These are phyloP conservation scores for Serendipita sp. DNA, from an alignment of 768 basidiomycete species.

Conservation along the genomic window DNA sequence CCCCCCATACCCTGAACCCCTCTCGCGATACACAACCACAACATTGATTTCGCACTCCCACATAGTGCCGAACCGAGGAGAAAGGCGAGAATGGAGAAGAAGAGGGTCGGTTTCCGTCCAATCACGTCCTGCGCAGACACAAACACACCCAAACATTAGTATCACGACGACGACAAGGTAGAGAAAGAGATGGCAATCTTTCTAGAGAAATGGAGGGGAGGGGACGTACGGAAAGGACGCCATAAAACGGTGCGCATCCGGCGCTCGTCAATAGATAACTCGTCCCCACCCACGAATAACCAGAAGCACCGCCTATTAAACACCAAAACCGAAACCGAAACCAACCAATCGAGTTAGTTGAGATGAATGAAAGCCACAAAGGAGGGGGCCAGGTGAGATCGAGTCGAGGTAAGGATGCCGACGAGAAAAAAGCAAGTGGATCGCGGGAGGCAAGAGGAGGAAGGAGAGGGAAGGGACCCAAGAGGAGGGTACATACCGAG, in stretches of 20 bases:
- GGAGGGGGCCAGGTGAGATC: neutral
- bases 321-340: neutral
- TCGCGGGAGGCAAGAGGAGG: too few relatives aligned
- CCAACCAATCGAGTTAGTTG: too few relatives aligned
- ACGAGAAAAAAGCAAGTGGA: neutral
- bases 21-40: conserved; percentile 58
- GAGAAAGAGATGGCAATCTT: neutral
- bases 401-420: neutral
- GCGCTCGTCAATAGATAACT: conserved; percentile 27
- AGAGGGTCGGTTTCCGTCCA: conserved; percentile 11
- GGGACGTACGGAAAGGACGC: conserved; percentile 44
- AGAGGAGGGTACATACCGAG: too few relatives aligned
- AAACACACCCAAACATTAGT: neutral
- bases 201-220: neutral
- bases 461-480: too few relatives aligned
- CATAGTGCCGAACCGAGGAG: conserved; percentile 46
- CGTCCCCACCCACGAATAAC: conserved; percentile 12
- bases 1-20: conserved; percentile 77
- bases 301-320: conserved; percentile 4
- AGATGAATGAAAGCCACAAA: neutral
- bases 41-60: conserved; percentile 64
- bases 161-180: neutral
- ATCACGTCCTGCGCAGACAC: conserved; percentile 7
- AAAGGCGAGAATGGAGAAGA: conserved; percentile 10
- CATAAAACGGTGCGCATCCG: conserved; percentile 55